phyloP scores from a whole-genome alignment of 768 basidiomycete genomes.

The Pleurotus pulmonarius region DNA sequence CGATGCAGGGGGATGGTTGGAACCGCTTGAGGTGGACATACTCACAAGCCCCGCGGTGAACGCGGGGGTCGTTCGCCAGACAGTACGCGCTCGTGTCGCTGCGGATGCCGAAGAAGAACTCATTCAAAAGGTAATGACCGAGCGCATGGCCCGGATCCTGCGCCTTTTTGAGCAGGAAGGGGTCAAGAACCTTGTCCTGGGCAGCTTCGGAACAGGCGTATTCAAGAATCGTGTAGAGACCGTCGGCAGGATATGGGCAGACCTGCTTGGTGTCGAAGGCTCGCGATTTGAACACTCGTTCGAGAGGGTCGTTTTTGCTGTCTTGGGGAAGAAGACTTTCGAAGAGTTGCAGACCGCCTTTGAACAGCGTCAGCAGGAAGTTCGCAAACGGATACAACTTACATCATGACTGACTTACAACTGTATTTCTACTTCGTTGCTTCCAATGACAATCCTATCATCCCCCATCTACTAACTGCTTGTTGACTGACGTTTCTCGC shows the following conservation, averaged over 20 bases:
- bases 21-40: constrained; percentile 60
- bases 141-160: constrained; percentile 68
- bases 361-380: constrained; percentile 2
- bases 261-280: constrained; percentile 44
- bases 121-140: constrained; percentile 59
- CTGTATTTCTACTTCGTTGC: no score
- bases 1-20: constrained; percentile 53
- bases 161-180: constrained; percentile 62
- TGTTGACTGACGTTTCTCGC: no score
- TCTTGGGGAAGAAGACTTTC: constrained; percentile 50
- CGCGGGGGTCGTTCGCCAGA: constrained; percentile 42
- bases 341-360: constrained; percentile 19
- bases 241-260: constrained; percentile 63
- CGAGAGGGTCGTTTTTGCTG: constrained; percentile 63
- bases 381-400: neutral
- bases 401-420: neutral
- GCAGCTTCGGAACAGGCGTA: constrained; percentile 77
- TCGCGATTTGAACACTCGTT: constrained; percentile 59
- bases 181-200: constrained; percentile 58
- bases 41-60: constrained; percentile 77
- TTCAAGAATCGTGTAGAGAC: constrained; percentile 60
- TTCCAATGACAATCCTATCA: no score
- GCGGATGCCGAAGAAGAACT: constrained; percentile 26
- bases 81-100: constrained; percentile 11
- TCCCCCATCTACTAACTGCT: no score